Base-by-base conservation (phyloP, 768 basidiomycete genomes). In the Leucocoprinus birnbaumii region DNA sequence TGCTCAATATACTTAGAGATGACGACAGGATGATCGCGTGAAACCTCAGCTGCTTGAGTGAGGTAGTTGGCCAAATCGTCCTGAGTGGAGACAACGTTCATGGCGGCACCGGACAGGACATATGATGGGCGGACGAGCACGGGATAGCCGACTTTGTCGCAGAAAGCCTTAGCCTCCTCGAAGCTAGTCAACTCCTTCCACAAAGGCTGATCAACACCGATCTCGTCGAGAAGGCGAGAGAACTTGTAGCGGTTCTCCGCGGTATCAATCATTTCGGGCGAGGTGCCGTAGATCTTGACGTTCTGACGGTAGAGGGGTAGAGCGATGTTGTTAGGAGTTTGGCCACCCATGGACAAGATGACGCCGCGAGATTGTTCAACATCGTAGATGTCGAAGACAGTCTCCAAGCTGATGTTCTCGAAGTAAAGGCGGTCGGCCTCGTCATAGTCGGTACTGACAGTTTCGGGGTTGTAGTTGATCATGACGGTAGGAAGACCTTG, bases 401-500 rank as follows among this genome's bases (percentile, higher is more conserved):
- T 89, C 74, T 99, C 96, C 65, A 98, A 73, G 61, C 88, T 89
- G 78, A 99, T 98, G 68, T 96, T 98, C 74, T 99, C 97, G 69
- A 99, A 99, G 78, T 98, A 99, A 24, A 99, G 80, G 25, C 95
- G 84, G 68, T 99, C 96, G 24, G 96, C 96, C 66, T 98, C 96
- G 73, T 98, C 97, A 72, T 98, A 98, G 71, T 98, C 96, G 27
- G 97, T 98, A 65, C 91, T 94, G 69, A 99, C 97, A 1, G 97
- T 99, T 75, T 98, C 96, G 13, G 96, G 97, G 71, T 99, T 98
- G 73, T 98, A 98, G 75, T 99, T 98, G 75, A 98, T 90, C 96
- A 98, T 99, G 70, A 98, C 85, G 3, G 96, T 98, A 59, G 91
- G 92, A 47, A 94, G 74, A 16, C 95, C 94, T 64, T 91, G 87